phyloP scores from a whole-genome alignment of 352 stramenopile genomes.

The Globisporangium uncinulatum region DNA sequence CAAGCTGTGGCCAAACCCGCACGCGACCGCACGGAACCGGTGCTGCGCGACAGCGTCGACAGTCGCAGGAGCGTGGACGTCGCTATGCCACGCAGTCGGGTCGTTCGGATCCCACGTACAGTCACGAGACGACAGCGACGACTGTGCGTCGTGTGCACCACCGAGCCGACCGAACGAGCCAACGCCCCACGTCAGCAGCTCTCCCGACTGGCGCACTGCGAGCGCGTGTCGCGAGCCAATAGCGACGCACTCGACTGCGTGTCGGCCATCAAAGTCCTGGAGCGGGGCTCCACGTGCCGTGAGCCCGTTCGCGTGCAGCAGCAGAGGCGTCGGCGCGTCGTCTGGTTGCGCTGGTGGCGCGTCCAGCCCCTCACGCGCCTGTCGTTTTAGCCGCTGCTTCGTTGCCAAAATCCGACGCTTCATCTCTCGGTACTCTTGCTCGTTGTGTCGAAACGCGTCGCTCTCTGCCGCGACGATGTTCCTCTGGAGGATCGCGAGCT shows the following conservation, averaged over 20 bases:
- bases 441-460: slow-evolving; percentile 27
- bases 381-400: slow-evolving; percentile 55
- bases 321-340: background rate
- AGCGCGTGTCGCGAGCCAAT: slow-evolving; percentile 66
- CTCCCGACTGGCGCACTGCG: slow-evolving; percentile 55
- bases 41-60: slow-evolving; percentile 32
- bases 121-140: background rate
- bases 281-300: slow-evolving; percentile 40
- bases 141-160: slow-evolving; percentile 13
- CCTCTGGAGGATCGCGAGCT: slow-evolving; percentile 36
- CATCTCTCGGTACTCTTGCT: slow-evolving; percentile 55
- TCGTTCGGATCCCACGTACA: slow-evolving; percentile 17
- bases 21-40: slow-evolving; percentile 53
- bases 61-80: slow-evolving; percentile 38
- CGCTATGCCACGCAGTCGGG: slow-evolving; percentile 44
- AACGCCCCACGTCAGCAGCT: slow-evolving; percentile 67
- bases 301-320: slow-evolving; percentile 43
- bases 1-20: slow-evolving; percentile 65
- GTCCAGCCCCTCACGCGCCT: slow-evolving; percentile 38
- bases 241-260: slow-evolving; percentile 50
- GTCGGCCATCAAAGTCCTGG: slow-evolving; percentile 38
- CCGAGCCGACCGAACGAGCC: slow-evolving; percentile 63
- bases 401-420: slow-evolving; percentile 42
- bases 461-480: slow-evolving; percentile 33
- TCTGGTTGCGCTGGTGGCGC: slow-evolving; percentile 3